Evolutionary conservation across 2,329 filamentous ascomycete species (phyloP).

Genomic region (Cladosporium phlei): DNA sequence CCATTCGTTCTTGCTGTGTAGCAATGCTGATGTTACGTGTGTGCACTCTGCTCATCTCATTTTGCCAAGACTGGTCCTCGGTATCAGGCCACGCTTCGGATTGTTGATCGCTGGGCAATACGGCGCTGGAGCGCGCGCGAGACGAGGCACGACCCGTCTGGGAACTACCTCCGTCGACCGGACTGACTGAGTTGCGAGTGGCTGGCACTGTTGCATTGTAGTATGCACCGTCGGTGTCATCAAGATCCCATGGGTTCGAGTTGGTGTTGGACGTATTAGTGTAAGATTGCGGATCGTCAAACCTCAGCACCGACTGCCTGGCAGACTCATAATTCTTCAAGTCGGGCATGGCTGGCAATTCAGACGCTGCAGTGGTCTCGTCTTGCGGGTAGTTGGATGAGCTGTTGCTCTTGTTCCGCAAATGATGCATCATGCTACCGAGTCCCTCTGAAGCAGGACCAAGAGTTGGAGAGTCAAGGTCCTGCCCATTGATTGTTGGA

Average conservation of each 20-base stretch:
- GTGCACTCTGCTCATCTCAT: constrained; percentile 45
- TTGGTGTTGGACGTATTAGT: constrained; percentile 47
- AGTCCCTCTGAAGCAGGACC: constrained; percentile 61
- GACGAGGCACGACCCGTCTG: neutral
- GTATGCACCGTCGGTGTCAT: constrained; percentile 43
- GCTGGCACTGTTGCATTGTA: constrained; percentile 19
- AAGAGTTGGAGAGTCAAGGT: constrained; percentile 63
- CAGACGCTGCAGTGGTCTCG: constrained; percentile 37
- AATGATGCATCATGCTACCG: constrained; percentile 59
- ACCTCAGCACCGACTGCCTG: constrained; percentile 12
- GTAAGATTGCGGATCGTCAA: constrained; percentile 27
- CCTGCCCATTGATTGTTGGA: neutral
- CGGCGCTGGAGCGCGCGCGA: constrained; percentile 3
- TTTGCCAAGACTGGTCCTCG: constrained; percentile 41
- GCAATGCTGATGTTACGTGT: constrained; percentile 47
- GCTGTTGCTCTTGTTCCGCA: constrained; percentile 72
- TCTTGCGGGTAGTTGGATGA: constrained; percentile 65
- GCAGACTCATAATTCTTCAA: constrained; percentile 18
- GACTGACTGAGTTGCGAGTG: neutral
- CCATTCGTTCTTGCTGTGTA: constrained; percentile 56
- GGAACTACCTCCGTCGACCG: neutral
- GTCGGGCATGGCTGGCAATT: constrained; percentile 23
- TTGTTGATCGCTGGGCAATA: neutral
- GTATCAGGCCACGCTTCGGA: constrained; percentile 16
- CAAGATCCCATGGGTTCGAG: constrained; percentile 53